Conservation (phyloP, 2,329 filamentous ascomycete species). For the Sarocladiaceae sp. region DNA sequence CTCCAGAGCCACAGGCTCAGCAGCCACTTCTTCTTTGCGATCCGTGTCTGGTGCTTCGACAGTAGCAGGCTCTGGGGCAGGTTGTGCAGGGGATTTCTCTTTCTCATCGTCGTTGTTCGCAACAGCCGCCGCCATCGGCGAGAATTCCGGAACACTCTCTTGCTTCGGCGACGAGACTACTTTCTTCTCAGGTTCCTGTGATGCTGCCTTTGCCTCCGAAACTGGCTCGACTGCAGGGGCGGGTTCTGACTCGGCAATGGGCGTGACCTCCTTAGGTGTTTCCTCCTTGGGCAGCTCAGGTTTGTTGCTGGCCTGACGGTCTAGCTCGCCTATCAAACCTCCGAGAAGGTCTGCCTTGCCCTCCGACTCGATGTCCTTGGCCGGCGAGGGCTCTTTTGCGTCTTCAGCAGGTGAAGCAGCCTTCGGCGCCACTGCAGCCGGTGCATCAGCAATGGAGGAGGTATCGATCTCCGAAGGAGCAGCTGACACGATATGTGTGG, state of each 20-base stretch:
- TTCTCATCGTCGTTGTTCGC: too few species aligned
- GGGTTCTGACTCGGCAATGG: conserved; percentile 14
- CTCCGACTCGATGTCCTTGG: conserved; percentile 1
- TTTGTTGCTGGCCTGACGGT: conserved; percentile 27
- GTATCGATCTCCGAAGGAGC: conserved; percentile 23
- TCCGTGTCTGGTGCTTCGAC: neutral
- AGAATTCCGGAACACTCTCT: neutral
- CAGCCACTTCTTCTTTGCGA: neutral
- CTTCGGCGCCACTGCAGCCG: conserved; percentile 11
- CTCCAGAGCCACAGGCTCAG: neutral
- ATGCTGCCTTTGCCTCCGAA: neutral
- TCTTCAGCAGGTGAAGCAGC: conserved; percentile 3
- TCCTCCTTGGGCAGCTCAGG: conserved; percentile 7
- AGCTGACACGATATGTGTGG: conserved; percentile 24
- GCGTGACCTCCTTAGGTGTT: neutral
- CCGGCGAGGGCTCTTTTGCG: neutral
- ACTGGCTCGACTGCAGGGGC: neutral
- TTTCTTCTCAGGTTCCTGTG: neutral
- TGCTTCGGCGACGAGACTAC: neutral
- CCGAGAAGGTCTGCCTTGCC: conserved; percentile 27
- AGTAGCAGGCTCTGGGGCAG: conserved; percentile 1
- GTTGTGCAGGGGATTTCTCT: too few species aligned
- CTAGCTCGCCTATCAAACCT: conserved; percentile 41
- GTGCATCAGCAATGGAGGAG: conserved; percentile 18
- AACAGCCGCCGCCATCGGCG: too few species aligned